Base-by-base conservation (phyloP, 2,329 filamentous ascomycete species). In the Colletotrichum sojae region DNA sequence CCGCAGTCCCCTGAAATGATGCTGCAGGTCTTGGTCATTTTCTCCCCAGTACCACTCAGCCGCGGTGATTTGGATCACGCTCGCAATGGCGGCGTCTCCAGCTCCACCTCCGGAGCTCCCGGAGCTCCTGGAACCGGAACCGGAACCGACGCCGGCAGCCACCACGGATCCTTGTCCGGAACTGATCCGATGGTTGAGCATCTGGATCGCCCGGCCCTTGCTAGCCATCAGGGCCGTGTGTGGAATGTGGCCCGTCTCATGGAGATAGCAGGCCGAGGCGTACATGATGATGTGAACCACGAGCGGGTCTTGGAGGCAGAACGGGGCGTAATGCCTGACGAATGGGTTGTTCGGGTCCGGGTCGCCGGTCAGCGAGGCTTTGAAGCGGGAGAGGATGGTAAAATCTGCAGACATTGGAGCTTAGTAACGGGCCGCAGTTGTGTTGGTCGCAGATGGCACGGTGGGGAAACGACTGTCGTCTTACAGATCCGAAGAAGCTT, bases 41-140 rank as follows among this genome's bases (percentile, higher is more conserved):
- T 81, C 82, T 6, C 85, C 84, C 84, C 85, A 87, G 72, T 86
- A 87, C 86, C 86, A 88, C 67, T 86, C 86, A 53, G 85, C 82
- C 25, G 85, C 75, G 22, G 85, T 80, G 69, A 87, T 79, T 73
- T 87, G 85, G 1, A 83, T 75, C 5, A 86, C 83, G 3, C 80
- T 84, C 5, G 85, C 80, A 46, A 88, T 81, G 4, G 82, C 80
- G 39, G 82, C 80, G 70, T 87, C 85, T 60, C 78, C 82, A 0
- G 81, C 80, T n/a, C 79, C 76, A 22, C 77, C 73, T 18, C 36
- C 27, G 27, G 16, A 46, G 18, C 31, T 45, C 20, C 25, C n/a
- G 13, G 27, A 31, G 27, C 27, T 10, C 9, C 27, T 10, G 27
- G 6, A 31, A 10, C 27, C 27, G 27, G 31, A 36, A 36, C 31